phyloP scores from a whole-genome alignment of 768 basidiomycete genomes.

The Suillus weaverae region DNA sequence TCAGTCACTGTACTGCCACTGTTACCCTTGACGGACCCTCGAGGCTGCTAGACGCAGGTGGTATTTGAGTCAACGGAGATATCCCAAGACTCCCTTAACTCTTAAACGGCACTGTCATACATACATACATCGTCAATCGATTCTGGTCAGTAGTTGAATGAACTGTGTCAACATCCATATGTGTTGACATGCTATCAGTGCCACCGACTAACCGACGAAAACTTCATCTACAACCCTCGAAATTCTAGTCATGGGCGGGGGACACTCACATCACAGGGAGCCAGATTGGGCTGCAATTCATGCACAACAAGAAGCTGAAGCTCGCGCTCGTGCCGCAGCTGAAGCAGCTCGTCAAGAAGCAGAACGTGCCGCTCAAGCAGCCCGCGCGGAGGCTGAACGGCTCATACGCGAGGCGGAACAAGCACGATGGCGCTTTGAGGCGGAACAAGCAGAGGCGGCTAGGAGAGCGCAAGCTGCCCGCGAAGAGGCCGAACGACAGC shows the following conservation, averaged over 20 bases:
- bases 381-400: constrained; percentile 24
- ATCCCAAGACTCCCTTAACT: neutral
- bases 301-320: constrained; percentile 19
- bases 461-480: constrained; percentile 23
- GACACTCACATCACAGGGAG: constrained; percentile 24
- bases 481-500: constrained; percentile 24
- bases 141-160: neutral
- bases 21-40: neutral
- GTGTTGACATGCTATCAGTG: neutral
- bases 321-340: constrained; percentile 5
- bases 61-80: neutral
- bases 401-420: constrained; percentile 1
- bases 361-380: constrained; percentile 26
- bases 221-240: neutral
- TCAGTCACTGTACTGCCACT: neutral
- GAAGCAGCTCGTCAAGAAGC: constrained; percentile 16
- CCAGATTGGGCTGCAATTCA: constrained; percentile 25
- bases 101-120: neutral
- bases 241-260: constrained; percentile 24
- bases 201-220: neutral
- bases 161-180: neutral
- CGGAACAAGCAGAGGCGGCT: constrained; percentile 2
- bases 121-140: neutral
- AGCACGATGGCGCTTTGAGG: neutral
- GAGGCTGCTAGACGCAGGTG: neutral